These are phyloP conservation scores for Boletus rufocinnamomeus DNA, from an alignment of 768 basidiomycete species.

Conservation along the genomic window DNA sequence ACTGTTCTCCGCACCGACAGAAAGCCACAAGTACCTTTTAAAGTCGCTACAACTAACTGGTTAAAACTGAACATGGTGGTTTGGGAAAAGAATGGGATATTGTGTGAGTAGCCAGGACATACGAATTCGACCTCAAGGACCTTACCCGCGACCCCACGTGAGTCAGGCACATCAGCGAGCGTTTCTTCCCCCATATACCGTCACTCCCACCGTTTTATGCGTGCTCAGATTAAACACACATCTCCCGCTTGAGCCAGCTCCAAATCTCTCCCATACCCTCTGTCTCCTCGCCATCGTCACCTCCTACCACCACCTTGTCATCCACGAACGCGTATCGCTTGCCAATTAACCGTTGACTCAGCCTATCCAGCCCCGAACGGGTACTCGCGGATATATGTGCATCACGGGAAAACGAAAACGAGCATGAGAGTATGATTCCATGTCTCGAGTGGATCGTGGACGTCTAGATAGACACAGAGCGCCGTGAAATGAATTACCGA, in stretches of 20 bases:
- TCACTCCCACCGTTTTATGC: neutral
- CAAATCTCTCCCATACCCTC: constrained; percentile 29
- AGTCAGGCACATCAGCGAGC: neutral
- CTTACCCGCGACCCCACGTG: neutral
- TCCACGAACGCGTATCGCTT: constrained; percentile 44
- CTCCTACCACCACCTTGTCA: constrained; percentile 21
- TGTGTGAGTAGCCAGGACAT: too few relatives aligned
- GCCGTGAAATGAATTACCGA: neutral
- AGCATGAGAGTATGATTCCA: constrained; percentile 14
- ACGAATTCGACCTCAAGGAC: neutral
- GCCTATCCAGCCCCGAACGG: constrained; percentile 5
- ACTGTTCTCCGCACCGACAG: too few relatives aligned
- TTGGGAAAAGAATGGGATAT: too few relatives aligned
- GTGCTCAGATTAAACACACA: constrained; percentile 18
- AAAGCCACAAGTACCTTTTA: too few relatives aligned
- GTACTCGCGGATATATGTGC: neutral
- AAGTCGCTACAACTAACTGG: too few relatives aligned
- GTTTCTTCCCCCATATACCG: neutral
- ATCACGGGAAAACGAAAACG: constrained; percentile 8
- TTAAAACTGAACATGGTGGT: too few relatives aligned
- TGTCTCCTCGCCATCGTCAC: neutral
- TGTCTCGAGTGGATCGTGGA: neutral
- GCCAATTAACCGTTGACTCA: constrained; percentile 36
- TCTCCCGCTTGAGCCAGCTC: constrained; percentile 29
- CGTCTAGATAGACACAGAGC: neutral